Conservation (phyloP, 202 grass and related monocot genomes). For the Carex sylvatica region DNA sequence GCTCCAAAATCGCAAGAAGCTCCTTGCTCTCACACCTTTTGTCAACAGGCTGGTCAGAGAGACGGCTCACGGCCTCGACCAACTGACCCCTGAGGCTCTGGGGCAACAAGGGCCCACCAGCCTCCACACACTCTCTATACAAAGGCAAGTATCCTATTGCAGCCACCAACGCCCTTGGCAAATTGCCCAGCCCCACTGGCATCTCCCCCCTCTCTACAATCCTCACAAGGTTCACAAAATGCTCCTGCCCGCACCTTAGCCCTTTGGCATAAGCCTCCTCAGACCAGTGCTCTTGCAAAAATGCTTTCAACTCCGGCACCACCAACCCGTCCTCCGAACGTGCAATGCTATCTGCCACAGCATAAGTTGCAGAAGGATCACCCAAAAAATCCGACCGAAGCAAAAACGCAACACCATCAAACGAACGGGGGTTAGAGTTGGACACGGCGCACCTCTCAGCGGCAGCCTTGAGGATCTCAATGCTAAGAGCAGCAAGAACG, state of each 20-base stretch:
- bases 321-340: constrained; percentile 61
- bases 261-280: constrained; percentile 69
- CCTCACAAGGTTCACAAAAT: constrained; percentile 80
- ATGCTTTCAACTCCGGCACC: constrained; percentile 66
- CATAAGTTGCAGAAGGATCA: constrained; percentile 74
- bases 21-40: constrained; percentile 52
- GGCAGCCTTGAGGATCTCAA: constrained; percentile 92
- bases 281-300: constrained; percentile 83
- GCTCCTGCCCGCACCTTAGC: constrained; percentile 46
- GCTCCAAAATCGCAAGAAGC: constrained; percentile 82
- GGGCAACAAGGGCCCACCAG: constrained; percentile 56
- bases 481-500: constrained; percentile 74
- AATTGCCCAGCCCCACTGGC: constrained; percentile 55
- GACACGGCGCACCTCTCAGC: constrained; percentile 67
- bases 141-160: constrained; percentile 85
- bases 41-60: constrained; percentile 47
- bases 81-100: constrained; percentile 94
- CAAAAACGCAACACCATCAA: constrained; percentile 83
- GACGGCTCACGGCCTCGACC: constrained; percentile 75
- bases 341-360: constrained; percentile 87
- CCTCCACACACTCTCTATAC: constrained; percentile 66
- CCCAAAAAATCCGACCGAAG: constrained; percentile 74
- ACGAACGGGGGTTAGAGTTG: constrained; percentile 30
- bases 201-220: constrained; percentile 66
- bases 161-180: constrained; percentile 64